Conservation (phyloP, 805 yeast species). For the Candida arabinofermentans region DNA sequence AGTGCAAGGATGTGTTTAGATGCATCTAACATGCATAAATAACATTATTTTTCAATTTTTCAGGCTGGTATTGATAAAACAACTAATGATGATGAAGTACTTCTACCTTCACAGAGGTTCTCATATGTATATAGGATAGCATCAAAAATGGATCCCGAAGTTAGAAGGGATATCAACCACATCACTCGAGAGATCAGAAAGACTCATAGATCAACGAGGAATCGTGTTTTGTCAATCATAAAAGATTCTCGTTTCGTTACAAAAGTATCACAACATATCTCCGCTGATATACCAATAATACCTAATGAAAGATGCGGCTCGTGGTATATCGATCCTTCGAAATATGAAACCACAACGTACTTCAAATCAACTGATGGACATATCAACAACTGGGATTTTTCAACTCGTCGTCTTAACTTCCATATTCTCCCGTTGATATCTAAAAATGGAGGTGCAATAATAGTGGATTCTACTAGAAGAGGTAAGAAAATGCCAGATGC, state of each 20-base stretch:
- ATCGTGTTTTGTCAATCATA: slow-evolving; percentile 68
- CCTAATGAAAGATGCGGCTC: slow-evolving; percentile 86
- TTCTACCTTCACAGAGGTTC: neutral
- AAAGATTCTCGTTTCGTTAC: slow-evolving; percentile 54
- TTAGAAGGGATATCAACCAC: slow-evolving; percentile 15
- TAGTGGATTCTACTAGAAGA: slow-evolving; percentile 82
- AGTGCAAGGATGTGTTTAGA: too few relatives aligned
- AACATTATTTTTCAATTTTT: too few relatives aligned
- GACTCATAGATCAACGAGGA: slow-evolving; percentile 48
- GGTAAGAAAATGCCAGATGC: slow-evolving; percentile 89
- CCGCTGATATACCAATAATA: slow-evolving; percentile 37
- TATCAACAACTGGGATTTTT: slow-evolving; percentile 74
- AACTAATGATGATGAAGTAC: too few relatives aligned
- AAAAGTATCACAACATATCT: slow-evolving; percentile 30
- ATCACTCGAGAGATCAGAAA: slow-evolving; percentile 40
- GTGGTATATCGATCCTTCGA: slow-evolving; percentile 66
- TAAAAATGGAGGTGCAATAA: slow-evolving; percentile 42
- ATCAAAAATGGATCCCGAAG: slow-evolving; percentile 13
- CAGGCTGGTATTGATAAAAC: too few relatives aligned
- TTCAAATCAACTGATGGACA: slow-evolving; percentile 95
- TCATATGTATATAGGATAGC: too few relatives aligned
- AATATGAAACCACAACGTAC: slow-evolving; percentile 48
- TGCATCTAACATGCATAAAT: too few relatives aligned
- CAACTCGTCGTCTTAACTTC: slow-evolving; percentile 66
- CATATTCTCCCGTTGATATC: slow-evolving; percentile 55